phyloP scores from a whole-genome alignment of 176 grass and related monocot genomes.

The Saccharum officinarum region DNA sequence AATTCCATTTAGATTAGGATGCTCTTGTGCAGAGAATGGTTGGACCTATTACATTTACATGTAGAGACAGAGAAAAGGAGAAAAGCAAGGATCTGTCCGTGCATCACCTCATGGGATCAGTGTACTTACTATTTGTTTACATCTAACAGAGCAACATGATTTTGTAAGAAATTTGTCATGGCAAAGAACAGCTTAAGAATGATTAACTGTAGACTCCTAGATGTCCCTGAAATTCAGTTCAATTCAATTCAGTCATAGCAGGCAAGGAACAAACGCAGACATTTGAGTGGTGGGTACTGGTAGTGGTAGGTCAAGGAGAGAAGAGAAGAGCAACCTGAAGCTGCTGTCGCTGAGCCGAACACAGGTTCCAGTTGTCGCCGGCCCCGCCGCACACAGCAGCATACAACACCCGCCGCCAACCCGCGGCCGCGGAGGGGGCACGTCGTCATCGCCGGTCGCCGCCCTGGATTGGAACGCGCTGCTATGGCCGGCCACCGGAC shows the following conservation, averaged over 20 bases:
- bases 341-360: too few species aligned
- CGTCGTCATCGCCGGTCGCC: too few species aligned
- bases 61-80: background rate
- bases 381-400: too few species aligned
- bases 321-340: background rate
- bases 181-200: background rate
- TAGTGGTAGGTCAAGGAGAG: background rate
- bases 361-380: too few species aligned
- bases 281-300: background rate
- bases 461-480: too few species aligned
- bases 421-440: too few species aligned
- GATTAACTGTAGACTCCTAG: background rate
- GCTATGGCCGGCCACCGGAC: too few species aligned
- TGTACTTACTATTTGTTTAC: too few species aligned
- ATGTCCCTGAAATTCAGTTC: background rate
- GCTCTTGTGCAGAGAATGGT: background rate
- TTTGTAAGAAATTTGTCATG: background rate
- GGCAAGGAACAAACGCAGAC: background rate
- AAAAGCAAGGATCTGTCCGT: background rate
- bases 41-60: background rate
- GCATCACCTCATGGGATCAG: background rate
- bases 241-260: background rate
- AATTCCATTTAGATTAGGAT: slow-evolving; percentile 7
- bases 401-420: too few species aligned
- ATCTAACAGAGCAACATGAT: background rate